Percentiles rank a stretch among this genome's conserved stretches.
phyloP scores from a whole-genome alignment of 2,329 filamentous ascomycete species.

The Aspergillus amoenus region DNA sequence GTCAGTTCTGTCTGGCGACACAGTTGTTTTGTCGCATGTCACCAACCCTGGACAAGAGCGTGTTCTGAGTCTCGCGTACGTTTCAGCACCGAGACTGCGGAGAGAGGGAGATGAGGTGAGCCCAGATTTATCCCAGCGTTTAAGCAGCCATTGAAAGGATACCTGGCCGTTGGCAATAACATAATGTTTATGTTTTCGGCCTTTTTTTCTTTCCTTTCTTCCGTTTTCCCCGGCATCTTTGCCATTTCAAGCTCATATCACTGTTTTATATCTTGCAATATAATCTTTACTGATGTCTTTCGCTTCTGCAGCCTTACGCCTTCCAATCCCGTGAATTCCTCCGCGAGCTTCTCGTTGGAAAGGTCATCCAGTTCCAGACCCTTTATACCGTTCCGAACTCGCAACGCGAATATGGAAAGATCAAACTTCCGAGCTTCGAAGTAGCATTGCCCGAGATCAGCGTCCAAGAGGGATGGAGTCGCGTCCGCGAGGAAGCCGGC shows the following conservation, averaged over 20 bases:
- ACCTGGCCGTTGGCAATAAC: constrained; percentile 1
- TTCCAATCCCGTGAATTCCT: constrained; percentile 95
- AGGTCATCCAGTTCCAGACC: constrained; percentile 79
- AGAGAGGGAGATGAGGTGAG: constrained; percentile 82
- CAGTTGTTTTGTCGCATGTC: constrained; percentile 76
- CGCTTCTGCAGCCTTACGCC: constrained; percentile 62
- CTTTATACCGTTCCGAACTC: constrained; percentile 82
- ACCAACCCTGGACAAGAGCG: constrained; percentile 81
- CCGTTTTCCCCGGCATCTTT: background rate
- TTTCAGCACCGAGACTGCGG: constrained; percentile 80
- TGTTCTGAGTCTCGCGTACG: constrained; percentile 85
- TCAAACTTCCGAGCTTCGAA: constrained; percentile 65
- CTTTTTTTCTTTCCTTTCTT: background rate
- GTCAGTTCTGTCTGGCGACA: constrained; percentile 91
- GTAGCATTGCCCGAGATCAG: constrained; percentile 79
- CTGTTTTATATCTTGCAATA: background rate
- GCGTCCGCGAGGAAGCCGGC: constrained; percentile 90
- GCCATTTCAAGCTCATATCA: background rate
- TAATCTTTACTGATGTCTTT: constrained; percentile 4
- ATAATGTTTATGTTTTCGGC: background rate
- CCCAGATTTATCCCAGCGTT: constrained; percentile 4
- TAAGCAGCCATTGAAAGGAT: background rate
- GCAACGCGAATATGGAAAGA: constrained; percentile 83
- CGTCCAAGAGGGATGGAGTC: constrained; percentile 86
- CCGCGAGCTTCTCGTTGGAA: constrained; percentile 79